These are phyloP conservation scores for Ananas comosus DNA, from an alignment of 176 grass and related monocot genomes.

Conservation along the genomic window DNA sequence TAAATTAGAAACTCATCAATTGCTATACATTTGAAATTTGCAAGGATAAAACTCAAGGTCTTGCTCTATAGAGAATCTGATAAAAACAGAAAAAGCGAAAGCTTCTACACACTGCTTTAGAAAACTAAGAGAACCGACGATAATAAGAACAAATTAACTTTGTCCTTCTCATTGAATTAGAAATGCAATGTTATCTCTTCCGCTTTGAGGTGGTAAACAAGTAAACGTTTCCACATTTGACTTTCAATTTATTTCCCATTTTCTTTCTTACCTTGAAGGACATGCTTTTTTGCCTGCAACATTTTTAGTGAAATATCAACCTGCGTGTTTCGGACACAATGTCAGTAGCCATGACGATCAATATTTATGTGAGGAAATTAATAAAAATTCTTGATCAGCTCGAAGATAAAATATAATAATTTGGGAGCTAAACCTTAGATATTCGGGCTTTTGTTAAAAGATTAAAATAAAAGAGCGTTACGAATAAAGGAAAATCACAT, in stretches of 20 bases:
- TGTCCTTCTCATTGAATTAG: neutral
- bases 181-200: neutral
- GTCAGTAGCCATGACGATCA: neutral
- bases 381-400: neutral
- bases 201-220: neutral
- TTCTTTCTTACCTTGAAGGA: conserved; percentile 76
- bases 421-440: neutral
- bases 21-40: neutral
- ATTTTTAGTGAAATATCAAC: conserved; percentile 87
- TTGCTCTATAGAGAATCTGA: too few species aligned
- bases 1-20: conserved; percentile 26
- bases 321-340: conserved; percentile 32
- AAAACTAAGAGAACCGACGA: neutral
- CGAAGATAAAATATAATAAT: neutral
- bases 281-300: conserved; percentile 86
- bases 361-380: neutral
- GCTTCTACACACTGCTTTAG: neutral
- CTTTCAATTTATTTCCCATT: neutral
- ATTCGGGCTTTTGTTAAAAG: neutral
- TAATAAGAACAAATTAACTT: neutral
- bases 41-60: neutral
- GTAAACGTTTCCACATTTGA: conserved; percentile 2
- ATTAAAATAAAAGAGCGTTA: neutral
- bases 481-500: neutral
- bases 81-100: neutral